Evolutionary conservation across 768 basidiomycete genomes (phyloP).

Genomic region (Butyriboletus loyo): DNA sequence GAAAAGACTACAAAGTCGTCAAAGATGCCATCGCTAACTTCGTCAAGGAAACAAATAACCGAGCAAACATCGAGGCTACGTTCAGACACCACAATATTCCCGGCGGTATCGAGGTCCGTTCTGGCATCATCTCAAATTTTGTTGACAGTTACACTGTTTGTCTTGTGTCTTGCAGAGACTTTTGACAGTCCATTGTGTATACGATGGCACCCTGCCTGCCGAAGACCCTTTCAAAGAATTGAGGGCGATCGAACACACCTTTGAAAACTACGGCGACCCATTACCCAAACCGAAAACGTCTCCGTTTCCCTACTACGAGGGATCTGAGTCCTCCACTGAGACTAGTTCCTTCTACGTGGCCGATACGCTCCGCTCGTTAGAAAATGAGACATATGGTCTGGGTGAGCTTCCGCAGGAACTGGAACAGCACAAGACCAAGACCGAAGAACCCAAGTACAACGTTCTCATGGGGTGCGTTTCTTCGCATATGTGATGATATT

Average conservation of each 20-base stretch:
- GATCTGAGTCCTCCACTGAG: neutral
- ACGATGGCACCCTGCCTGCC: neutral
- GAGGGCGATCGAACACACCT: neutral
- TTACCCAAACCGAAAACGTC: neutral
- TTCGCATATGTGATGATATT: neutral
- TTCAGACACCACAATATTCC: neutral
- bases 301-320: neutral
- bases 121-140: too few relatives aligned
- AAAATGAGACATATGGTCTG: neutral
- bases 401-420: neutral
- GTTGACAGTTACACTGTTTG: neutral
- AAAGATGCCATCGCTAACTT: conserved; percentile 1
- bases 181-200: neutral
- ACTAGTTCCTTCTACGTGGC: neutral
- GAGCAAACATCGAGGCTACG: conserved; percentile 6
- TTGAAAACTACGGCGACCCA: neutral
- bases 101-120: neutral
- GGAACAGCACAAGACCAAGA: neutral
- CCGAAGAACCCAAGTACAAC: neutral
- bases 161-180: neutral
- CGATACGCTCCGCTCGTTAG: neutral
- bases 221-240: neutral
- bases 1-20: neutral
- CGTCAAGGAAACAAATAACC: neutral
- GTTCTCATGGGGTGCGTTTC: neutral